A percentile compares a stretch with the other conserved stretches of the same genome.
Conservation (phyloP, 371 early-diverging fungal genomes). For the Lichtheimia corymbifera region DNA sequence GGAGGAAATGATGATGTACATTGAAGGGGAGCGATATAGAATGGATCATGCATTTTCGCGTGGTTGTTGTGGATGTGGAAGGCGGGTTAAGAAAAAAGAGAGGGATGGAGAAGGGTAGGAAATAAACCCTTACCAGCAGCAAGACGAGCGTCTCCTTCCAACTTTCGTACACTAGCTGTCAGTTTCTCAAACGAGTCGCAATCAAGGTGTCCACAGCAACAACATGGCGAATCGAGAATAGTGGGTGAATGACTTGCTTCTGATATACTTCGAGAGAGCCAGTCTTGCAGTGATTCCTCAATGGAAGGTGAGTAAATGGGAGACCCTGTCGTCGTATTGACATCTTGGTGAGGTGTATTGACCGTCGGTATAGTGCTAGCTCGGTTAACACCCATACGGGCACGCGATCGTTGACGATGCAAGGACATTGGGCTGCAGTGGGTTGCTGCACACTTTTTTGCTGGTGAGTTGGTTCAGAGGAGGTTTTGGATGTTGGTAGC, state of each 20-base stretch:
- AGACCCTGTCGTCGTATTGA: background rate
- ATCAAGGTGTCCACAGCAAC: slow-evolving; percentile 35
- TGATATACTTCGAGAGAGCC: slow-evolving; percentile 32
- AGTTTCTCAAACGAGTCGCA: slow-evolving; percentile 32
- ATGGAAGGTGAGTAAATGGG: slow-evolving; percentile 14
- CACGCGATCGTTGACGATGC: slow-evolving; percentile 10
- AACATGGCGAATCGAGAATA: slow-evolving; percentile 25
- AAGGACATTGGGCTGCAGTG: background rate
- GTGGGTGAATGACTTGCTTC: slow-evolving; percentile 16
- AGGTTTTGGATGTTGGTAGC: background rate
- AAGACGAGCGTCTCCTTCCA: slow-evolving; percentile 43
- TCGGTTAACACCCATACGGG: background rate
- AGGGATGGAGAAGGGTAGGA: background rate
- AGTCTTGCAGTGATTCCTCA: slow-evolving; percentile 45
- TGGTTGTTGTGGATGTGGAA: too few species aligned
- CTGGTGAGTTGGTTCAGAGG: background rate
- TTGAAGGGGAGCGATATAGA: background rate
- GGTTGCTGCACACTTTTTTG: background rate
- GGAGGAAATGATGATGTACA: background rate
- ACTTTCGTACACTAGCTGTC: slow-evolving; percentile 31
- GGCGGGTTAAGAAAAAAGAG: too few species aligned
- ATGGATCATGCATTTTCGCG: too few species aligned
- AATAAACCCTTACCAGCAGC: slow-evolving; percentile 41
- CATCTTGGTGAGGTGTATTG: background rate
- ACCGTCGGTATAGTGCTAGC: background rate